These are phyloP conservation scores for Lactifluus rugatus DNA, from an alignment of 768 basidiomycete genomes.

Conservation along the genomic window DNA sequence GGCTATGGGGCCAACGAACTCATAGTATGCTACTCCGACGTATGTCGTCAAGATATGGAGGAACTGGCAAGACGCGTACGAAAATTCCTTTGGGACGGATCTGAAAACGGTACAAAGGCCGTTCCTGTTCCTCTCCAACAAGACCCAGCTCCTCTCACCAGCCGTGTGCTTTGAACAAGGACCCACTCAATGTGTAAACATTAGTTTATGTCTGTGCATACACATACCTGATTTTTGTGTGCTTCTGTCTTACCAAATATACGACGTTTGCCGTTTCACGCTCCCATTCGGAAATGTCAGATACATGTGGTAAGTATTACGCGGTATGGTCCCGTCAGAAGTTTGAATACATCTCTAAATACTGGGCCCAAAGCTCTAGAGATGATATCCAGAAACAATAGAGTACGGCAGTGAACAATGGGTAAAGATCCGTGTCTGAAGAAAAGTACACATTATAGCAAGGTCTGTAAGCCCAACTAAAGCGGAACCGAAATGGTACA, in stretches of 20 bases:
- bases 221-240: neutral
- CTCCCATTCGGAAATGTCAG: too few relatives aligned
- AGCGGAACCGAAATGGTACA: neutral
- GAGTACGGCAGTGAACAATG: neutral
- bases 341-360: neutral
- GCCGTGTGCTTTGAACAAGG: neutral
- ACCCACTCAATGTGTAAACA: neutral
- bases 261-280: too few relatives aligned
- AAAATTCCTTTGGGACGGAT: constrained; percentile 20
- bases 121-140: constrained; percentile 11
- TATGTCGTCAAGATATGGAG: constrained; percentile 15
- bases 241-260: neutral
- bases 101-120: neutral
- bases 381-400: neutral
- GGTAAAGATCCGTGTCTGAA: neutral
- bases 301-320: neutral
- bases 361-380: neutral
- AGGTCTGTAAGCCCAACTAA: neutral
- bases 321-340: neutral
- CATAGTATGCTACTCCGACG: constrained; percentile 20
- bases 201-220: neutral
- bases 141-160: neutral
- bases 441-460: neutral
- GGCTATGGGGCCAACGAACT: constrained; percentile 6
- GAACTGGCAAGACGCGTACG: constrained; percentile 7